These are phyloP conservation scores for Helianthus tuberosus DNA, from an alignment of 129 eudicot species.

Conservation along the genomic window DNA sequence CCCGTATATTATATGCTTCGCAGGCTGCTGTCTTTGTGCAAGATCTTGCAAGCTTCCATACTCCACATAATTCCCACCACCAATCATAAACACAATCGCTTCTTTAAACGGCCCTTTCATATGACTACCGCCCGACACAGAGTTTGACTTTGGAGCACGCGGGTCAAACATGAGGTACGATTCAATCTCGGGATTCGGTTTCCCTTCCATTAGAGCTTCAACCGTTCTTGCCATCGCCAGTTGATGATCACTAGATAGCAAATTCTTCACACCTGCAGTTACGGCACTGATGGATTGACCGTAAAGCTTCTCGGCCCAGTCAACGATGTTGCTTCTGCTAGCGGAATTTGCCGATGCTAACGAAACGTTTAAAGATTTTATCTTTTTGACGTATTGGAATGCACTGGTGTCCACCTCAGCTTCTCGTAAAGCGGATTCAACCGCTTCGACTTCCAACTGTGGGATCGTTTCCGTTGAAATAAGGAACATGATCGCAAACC, in stretches of 20 bases:
- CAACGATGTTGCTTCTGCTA: constrained; percentile 85
- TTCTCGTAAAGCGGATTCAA: constrained; percentile 78
- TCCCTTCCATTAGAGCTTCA: constrained; percentile 95
- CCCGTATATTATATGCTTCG: constrained; percentile 80
- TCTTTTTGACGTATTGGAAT: constrained; percentile 89
- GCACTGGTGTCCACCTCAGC: constrained; percentile 92
- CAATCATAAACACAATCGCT: constrained; percentile 94
- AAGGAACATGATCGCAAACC: constrained; percentile 92
- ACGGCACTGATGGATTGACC: constrained; percentile 99
- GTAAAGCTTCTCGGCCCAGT: constrained; percentile 95
- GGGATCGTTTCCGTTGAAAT: constrained; percentile 80
- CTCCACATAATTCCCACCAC: constrained; percentile 95
- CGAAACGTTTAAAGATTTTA: constrained; percentile 79
- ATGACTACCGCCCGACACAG: constrained; percentile 61
- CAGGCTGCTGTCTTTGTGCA: constrained; percentile 72
- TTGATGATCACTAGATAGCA: constrained; percentile 84
- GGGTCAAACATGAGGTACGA: constrained; percentile 88
- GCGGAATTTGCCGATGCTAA: constrained; percentile 86
- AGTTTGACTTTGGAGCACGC: constrained; percentile 89
- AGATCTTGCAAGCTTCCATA: constrained; percentile 89
- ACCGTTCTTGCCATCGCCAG: constrained; percentile 82
- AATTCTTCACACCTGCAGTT: constrained; percentile 91
- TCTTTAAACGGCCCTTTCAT: constrained; percentile 91
- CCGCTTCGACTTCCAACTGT: constrained; percentile 70
- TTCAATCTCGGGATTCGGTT: constrained; percentile 85